Evolutionary conservation across 1,284 basidiomycete species (phyloP).

Genomic region (Stygiomarasmius scandens): DNA sequence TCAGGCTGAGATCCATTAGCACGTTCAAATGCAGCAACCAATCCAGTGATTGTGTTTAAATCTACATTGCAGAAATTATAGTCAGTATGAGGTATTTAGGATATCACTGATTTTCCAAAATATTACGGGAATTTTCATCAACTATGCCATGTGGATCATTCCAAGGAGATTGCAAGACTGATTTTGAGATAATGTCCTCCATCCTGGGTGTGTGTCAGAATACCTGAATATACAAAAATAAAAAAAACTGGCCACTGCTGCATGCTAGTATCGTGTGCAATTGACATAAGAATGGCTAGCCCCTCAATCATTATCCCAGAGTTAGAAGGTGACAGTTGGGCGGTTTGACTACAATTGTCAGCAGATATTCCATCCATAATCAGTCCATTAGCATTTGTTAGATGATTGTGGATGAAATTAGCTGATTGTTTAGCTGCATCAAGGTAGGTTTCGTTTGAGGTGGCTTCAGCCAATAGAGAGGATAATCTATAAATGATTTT

Average conservation of each 20-base stretch:
- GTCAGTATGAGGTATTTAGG: not conserved
- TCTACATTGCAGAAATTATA: not conserved
- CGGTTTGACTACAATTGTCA: constrained; percentile 4
- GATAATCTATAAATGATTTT: constrained; percentile 12
- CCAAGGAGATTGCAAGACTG: constrained; percentile 9
- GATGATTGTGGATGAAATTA: constrained; percentile 11
- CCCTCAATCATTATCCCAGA: constrained; percentile 12
- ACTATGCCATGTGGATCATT: not conserved
- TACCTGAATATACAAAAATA: no score
- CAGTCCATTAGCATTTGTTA: constrained; percentile 3
- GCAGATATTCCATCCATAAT: constrained; percentile 12
- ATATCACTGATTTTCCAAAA: not conserved
- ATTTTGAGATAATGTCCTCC: not conserved
- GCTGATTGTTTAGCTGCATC: constrained; percentile 10
- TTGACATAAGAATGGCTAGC: constrained; percentile 12
- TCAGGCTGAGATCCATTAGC: constrained; percentile 8
- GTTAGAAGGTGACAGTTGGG: not conserved
- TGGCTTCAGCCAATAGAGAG: constrained; percentile 12
- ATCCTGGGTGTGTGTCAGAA: no score
- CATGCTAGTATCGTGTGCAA: constrained; percentile 2
- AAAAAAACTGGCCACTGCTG: not conserved
- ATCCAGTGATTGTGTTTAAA: constrained; percentile 6
- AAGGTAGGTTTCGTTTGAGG: constrained; percentile 13
- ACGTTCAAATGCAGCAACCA: constrained; percentile 9
- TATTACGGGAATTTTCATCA: constrained; percentile 3